Percentiles rank a stretch among this genome's conserved stretches.
Conservation (phyloP, 306 rosid genomes). For the Arachis stenosperma region DNA sequence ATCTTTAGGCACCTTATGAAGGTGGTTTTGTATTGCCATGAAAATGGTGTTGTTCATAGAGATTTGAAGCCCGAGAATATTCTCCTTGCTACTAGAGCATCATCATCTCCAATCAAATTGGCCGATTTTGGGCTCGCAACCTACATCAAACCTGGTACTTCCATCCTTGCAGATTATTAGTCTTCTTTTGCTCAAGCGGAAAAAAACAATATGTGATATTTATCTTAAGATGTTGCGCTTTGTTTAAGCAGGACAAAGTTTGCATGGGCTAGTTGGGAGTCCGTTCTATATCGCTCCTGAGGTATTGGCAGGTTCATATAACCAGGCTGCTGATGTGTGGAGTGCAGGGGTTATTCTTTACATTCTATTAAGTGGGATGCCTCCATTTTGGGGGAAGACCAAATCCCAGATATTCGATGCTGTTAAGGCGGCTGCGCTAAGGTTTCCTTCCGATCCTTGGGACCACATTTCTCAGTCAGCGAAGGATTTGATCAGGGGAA, state of each 20-base stretch:
- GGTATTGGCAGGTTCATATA: constrained; percentile 83
- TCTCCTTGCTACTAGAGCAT: constrained; percentile 70
- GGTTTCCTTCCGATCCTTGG: constrained; percentile 77
- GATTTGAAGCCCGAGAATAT: constrained; percentile 89
- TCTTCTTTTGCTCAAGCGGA: constrained; percentile 11
- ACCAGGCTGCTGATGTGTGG: constrained; percentile 91
- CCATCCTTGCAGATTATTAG: constrained; percentile 27
- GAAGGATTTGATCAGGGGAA: constrained; percentile 68
- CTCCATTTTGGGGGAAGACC: constrained; percentile 95
- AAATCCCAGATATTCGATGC: constrained; percentile 81
- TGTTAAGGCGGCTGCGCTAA: constrained; percentile 68
- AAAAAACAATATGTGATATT: constrained; percentile 17
- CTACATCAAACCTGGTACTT: constrained; percentile 81
- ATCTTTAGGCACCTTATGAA: constrained; percentile 78
- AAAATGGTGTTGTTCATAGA: constrained; percentile 86
- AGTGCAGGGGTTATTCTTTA: constrained; percentile 88
- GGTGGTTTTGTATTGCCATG: constrained; percentile 85
- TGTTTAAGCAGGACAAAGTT: constrained; percentile 71
- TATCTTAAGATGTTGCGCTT: constrained; percentile 41
- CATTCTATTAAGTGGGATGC: constrained; percentile 80
- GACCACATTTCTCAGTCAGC: constrained; percentile 68
- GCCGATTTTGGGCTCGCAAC: constrained; percentile 95
- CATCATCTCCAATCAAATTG: constrained; percentile 80
- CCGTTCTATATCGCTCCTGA: constrained; percentile 92
- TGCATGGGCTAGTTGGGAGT: constrained; percentile 91